Conservation (phyloP, 2,329 filamentous ascomycete species). For the Davidsoniella virescens region DNA sequence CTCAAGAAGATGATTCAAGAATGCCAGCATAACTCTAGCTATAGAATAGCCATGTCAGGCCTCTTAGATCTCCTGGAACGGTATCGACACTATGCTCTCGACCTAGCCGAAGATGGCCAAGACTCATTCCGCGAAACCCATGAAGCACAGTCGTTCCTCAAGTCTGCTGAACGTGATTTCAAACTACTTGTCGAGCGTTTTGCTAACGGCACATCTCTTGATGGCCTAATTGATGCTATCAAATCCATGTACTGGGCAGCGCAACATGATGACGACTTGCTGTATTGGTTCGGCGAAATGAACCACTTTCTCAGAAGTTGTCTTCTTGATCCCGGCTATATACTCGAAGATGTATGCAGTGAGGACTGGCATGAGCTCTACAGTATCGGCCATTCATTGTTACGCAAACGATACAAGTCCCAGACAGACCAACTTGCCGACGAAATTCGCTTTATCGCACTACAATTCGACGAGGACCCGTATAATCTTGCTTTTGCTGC, state of each 20-base stretch:
- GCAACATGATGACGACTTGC: slow-evolving; percentile 71
- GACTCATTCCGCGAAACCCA: slow-evolving; percentile 54
- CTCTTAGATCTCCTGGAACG: slow-evolving; percentile 69
- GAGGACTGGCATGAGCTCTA: slow-evolving; percentile 72
- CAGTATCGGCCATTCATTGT: slow-evolving; percentile 69
- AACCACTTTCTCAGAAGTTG: slow-evolving; percentile 66
- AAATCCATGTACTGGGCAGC: slow-evolving; percentile 76
- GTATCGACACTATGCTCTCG: slow-evolving; percentile 61
- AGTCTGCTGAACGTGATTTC: slow-evolving; percentile 61
- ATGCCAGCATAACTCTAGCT: slow-evolving; percentile 88
- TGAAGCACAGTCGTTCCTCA: slow-evolving; percentile 40
- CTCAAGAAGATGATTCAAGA: slow-evolving; percentile 96
- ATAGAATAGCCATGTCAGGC: slow-evolving; percentile 79
- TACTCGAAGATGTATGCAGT: slow-evolving; percentile 66
- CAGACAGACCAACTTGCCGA: slow-evolving; percentile 79
- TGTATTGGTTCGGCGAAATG: slow-evolving; percentile 71
- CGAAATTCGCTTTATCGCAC: slow-evolving; percentile 75
- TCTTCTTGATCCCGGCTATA: slow-evolving; percentile 77
- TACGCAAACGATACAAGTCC: slow-evolving; percentile 72
- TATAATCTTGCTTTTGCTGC: slow-evolving; percentile 69
- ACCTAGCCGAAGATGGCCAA: slow-evolving; percentile 44
- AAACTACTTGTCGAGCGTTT: slow-evolving; percentile 86
- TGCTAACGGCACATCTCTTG: slow-evolving; percentile 79
- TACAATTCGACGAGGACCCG: slow-evolving; percentile 78
- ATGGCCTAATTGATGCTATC: slow-evolving; percentile 73